Percentiles rank a stretch among this genome's conserved stretches.
Evolutionary conservation across 495 filamentous ascomycete species (phyloP).

Genomic region (Neurospora sublineolata): DNA sequence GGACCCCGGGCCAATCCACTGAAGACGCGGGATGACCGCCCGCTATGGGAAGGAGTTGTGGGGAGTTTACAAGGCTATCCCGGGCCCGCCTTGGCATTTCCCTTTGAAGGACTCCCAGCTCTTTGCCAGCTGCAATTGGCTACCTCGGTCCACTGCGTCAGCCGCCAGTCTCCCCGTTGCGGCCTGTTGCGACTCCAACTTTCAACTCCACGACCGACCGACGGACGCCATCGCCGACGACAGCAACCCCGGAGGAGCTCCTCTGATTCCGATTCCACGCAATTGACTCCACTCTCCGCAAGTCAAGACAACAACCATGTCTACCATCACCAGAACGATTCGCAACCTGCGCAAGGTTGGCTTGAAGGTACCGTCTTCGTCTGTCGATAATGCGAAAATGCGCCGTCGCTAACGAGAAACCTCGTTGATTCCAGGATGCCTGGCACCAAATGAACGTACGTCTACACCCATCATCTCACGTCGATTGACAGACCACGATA

Average conservation of each 20-base stretch:
- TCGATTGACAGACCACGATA: neutral
- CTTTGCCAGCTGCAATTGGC: neutral
- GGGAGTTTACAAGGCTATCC: neutral
- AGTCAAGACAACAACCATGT: conserved; percentile 54
- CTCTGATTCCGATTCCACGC: conserved; percentile 15
- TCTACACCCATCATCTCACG: conserved; percentile 10
- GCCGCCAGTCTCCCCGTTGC: neutral
- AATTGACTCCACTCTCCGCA: conserved; percentile 4
- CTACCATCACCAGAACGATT: conserved; percentile 76
- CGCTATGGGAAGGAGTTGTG: neutral
- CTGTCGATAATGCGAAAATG: neutral
- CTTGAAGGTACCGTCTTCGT: conserved; percentile 50
- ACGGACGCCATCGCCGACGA: neutral
- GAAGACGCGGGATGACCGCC: neutral
- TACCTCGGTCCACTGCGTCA: neutral
- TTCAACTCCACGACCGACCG: neutral
- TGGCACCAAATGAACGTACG: conserved; percentile 86
- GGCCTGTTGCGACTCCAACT: neutral
- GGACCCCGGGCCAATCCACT: neutral
- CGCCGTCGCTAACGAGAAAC: conserved; percentile 10
- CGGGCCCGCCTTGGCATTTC: neutral
- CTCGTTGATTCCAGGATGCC: conserved; percentile 51
- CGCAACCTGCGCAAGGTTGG: conserved; percentile 79
- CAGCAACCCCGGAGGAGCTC: conserved; percentile 1
- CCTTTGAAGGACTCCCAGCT: neutral